Evolutionary conservation across 805 yeast species (phyloP), one percentile per base, ranked within the genome.

Genomic region (Yarrowia porcina): DNA sequence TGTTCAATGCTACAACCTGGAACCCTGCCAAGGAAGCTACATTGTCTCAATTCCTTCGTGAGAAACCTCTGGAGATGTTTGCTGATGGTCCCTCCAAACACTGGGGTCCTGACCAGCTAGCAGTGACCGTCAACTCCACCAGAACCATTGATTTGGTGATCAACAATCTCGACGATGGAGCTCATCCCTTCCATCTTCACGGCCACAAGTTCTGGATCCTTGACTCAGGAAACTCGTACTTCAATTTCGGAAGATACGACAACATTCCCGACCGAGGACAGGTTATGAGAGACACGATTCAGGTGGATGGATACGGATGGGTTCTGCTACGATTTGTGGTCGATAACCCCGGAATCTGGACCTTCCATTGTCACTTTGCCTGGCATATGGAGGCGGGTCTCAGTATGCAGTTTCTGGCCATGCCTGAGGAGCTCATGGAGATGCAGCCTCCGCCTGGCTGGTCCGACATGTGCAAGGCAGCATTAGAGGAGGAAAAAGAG

Each of bases 371-470:
- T 77, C 97, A 90, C 73, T 86, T 90, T 70, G 92, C 90, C 72
- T 91, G 97, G 97, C 97, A 92, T 77, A 82, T 91, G 75, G 82
- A 84, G 68, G 96, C 92, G 76, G 97, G 97, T 69, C 81, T 91
- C 71, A 47, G 67, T 30, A 69, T 73, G 70, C 71, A 70, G 42
- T 67, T 74, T 30, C 54, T 66, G n/a, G 57, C 72, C 0, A 61
- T 65, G 45, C 72, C 75, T 1, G 61, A 63, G 1, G 56, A 66
- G 62, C 45, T 69, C 5, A 64, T 52, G 13, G 35, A 49, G 18
- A 66, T 67, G 52, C 27, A 45, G 11, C 74, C 75, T 6, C 71
- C 74, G 2, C 35, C 36, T 9, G 69, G 57, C 4, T 72, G 74
- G 74, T 57, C 49, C n/a, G 64, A 67, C n/a, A 63, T 71, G 39